Base-by-base conservation (phyloP, 371 early-diverging fungal species). In the Mortierella sp. region DNA sequence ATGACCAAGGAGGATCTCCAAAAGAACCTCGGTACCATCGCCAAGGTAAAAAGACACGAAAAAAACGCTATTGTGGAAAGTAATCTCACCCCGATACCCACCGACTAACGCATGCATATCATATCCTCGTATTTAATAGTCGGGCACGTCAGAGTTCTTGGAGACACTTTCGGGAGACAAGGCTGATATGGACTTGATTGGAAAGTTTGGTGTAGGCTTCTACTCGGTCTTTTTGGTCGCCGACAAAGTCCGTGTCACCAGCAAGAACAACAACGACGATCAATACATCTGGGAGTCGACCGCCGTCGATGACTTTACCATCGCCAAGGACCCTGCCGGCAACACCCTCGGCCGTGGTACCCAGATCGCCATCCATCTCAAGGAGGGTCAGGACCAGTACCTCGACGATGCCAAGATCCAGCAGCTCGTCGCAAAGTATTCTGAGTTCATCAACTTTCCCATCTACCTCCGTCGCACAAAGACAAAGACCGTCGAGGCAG, bases 131-230 rank as follows among this genome's bases (percentile, higher is more conserved):
- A 11, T 53, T 5, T 34, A 41, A 2, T 79, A 83, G 85, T 95
- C 95, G 11, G 95, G 95, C 37, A 95, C 97, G 0, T 91, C 94
- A 39, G 96, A 95, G 75, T 95, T 98, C 80, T 80, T 96, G 74
- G 88, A 93, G 70, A 88, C 92, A 39, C 61, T 96, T 70, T 92
- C 93, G 58, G 79, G 89, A 13, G 86, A 91, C 73, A 86, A 87
- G 79, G 85, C 88, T 44, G 93, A 92, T 68, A 87, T 90, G 71
- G 89, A 90, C 65, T 86, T 97, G 80, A 98, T 98, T 83, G 99
- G 99, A 58, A 99, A 99, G 89, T 99, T 99, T 87, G 99, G 99
- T 91, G 97, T 98, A 43, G 99, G 99, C 29, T 98, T 98, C 87
- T 99, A 99, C 89, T 96, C 92, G 29, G 93, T 94, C 58, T 96